Conservation (phyloP, 2,329 filamentous ascomycete genomes). For the Lecanoromycetidae sp. region DNA sequence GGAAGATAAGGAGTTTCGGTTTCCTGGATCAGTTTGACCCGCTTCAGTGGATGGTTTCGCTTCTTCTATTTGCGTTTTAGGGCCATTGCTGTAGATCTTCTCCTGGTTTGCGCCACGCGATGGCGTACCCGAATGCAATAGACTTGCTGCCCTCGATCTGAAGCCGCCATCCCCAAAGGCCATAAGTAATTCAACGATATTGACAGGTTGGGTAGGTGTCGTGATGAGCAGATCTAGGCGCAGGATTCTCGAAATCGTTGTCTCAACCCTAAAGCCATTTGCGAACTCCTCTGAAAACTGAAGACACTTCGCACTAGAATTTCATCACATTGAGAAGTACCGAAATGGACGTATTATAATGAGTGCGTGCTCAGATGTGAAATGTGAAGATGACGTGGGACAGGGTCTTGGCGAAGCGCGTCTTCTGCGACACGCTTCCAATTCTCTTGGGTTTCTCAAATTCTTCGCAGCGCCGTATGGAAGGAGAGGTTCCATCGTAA, state of each 20-base stretch:
- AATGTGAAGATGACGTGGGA: neutral
- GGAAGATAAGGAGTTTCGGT: slow-evolving; percentile 7
- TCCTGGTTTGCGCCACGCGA: slow-evolving; percentile 4
- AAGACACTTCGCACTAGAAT: no score
- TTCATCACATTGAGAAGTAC: no score
- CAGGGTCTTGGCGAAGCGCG: neutral
- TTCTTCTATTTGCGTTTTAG: neutral
- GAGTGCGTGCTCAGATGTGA: neutral
- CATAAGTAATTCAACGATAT: no score
- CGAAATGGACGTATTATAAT: no score
- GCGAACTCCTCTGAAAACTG: neutral
- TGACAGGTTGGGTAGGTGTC: neutral
- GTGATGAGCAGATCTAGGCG: no score
- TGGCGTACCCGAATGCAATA: slow-evolving; percentile 7
- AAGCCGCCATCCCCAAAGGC: slow-evolving; percentile 10
- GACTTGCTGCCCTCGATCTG: slow-evolving; percentile 13
- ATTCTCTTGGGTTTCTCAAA: neutral
- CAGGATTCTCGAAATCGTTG: no score
- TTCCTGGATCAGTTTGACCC: slow-evolving; percentile 1
- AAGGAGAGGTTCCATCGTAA: neutral
- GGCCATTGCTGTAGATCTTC: neutral
- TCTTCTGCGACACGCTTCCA: neutral
- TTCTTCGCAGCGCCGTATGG: neutral
- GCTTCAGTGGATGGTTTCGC: neutral
- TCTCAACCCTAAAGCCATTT: neutral